Base-by-base conservation (phyloP, 2,329 filamentous ascomycete genomes). In the Aureobasidium sp. region DNA sequence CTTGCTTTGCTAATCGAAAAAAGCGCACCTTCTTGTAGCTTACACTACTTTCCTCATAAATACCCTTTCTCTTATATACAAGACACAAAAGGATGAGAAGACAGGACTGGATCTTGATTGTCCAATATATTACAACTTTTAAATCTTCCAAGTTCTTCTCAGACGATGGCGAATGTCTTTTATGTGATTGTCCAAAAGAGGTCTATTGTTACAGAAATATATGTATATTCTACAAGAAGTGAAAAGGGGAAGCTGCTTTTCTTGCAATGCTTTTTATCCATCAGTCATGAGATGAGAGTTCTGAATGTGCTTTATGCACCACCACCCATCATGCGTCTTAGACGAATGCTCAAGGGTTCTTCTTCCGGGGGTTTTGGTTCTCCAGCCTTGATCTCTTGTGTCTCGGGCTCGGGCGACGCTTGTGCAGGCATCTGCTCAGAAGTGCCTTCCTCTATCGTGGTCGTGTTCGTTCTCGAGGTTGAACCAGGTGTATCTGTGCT, bases 291-390 rank as follows among this genome's bases (percentile, higher is more conserved):
- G 26, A 55, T 32, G 37, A 32, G 37, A 29, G 20, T 29, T 47
- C 17, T n/a, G 9, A 20, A 39, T 15, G 12, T 15, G 15, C 13
- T 6, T 26, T 9, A 37, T 5, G 7, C n/a, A 39, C 32, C 20
- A 50, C 29, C 29, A 44, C 52, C 36, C 53, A 57, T 57, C 53
- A 57, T 24, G 27, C 53, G 53, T 46, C n/a, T 34, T 5, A 57
- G 53, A 24, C 53, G 39, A 15, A 46, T 41, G 6, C 53, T 57
- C 27, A 57, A n/a, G 27, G 53, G 53, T 46, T 57, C 53, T 17
- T 46, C 53, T 57, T 57, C 53, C 5, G 27, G 8, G 3, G 37
- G 7, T 17, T 55, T 29, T 43, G 17, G 8, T 13, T 57, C 39
- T 36, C 24, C 39, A 4, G 39, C 17, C n/a, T 24, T 39, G 27